Percentiles rank a stretch among this genome's conserved stretches.
These are phyloP conservation scores for Hypoxylon fuscum DNA, from an alignment of 495 filamentous ascomycete species.

Conservation along the genomic window DNA sequence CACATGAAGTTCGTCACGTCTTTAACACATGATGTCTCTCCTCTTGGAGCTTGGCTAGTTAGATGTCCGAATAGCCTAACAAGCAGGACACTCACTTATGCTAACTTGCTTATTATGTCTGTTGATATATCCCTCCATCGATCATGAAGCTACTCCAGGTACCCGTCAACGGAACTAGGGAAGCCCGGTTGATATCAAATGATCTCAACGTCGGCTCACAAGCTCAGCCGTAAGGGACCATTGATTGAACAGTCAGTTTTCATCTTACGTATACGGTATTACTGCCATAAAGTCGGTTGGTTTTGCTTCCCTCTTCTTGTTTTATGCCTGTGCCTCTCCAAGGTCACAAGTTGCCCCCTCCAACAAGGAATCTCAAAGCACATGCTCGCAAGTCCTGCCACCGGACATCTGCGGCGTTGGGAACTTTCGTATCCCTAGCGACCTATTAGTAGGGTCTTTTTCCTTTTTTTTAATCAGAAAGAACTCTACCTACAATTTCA, in stretches of 20 bases:
- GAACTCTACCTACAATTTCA: slow-evolving; percentile 1
- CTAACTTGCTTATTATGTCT: not conserved
- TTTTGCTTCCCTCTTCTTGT: slow-evolving; percentile 8
- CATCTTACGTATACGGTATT: slow-evolving; percentile 31
- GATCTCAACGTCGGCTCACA: slow-evolving; percentile 34
- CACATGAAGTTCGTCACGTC: slow-evolving; percentile 40
- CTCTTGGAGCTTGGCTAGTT: slow-evolving; percentile 4
- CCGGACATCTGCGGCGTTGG: not conserved
- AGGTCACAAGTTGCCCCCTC: slow-evolving; percentile 34
- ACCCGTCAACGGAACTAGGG: slow-evolving; percentile 4
- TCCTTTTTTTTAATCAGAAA: slow-evolving; percentile 1
- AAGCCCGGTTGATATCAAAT: slow-evolving; percentile 30
- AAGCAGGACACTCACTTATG: not conserved
- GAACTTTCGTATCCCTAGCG: slow-evolving; percentile 13
- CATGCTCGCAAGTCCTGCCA: slow-evolving; percentile 30
- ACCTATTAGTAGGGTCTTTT: not conserved
- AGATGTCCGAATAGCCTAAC: slow-evolving; percentile 2
- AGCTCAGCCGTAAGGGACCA: slow-evolving; percentile 12
- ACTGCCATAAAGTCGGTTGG: slow-evolving; percentile 22
- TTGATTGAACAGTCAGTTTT: slow-evolving; percentile 24
- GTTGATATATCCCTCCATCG: not conserved
- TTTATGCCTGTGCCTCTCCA: slow-evolving; percentile 11
- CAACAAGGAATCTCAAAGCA: slow-evolving; percentile 38
- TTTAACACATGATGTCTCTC: slow-evolving; percentile 36
- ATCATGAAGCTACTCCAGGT: slow-evolving; percentile 30